phyloP scores from a whole-genome alignment of 1,284 basidiomycete genomes.

The Cryptococcus sp. region DNA sequence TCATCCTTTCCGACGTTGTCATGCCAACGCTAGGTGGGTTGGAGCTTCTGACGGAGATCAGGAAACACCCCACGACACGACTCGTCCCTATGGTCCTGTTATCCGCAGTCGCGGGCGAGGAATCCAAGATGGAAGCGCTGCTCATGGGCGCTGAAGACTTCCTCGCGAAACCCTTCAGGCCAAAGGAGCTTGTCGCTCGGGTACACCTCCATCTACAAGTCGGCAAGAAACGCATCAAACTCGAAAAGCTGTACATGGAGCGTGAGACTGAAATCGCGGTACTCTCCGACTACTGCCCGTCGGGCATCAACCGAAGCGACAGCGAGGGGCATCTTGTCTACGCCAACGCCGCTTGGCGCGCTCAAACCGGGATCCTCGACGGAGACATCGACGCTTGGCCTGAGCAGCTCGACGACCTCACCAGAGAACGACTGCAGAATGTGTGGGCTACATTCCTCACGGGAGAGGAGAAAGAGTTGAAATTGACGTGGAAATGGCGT shows the following conservation, averaged over 20 bases:
- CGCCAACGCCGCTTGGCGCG: constrained; percentile 28
- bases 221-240: constrained; percentile 28
- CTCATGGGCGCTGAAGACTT: constrained; percentile 50
- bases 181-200: constrained; percentile 49
- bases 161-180: constrained; percentile 35
- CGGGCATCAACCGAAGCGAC: constrained; percentile 25
- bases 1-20: constrained; percentile 35
- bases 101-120: constrained; percentile 22
- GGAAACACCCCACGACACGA: constrained; percentile 7
- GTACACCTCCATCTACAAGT: constrained; percentile 39
- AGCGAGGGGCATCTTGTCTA: constrained; percentile 20
- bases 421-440: background rate
- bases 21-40: constrained; percentile 37
- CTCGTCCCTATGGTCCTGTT: constrained; percentile 22
- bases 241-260: constrained; percentile 32
- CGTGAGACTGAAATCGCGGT: constrained; percentile 33
- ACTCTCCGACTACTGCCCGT: constrained; percentile 33
- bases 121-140: constrained; percentile 26
- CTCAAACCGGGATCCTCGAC: constrained; percentile 5
- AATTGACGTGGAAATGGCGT: constrained; percentile 28
- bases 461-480: constrained; percentile 12
- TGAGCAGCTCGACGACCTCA: constrained; percentile 12
- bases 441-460: constrained; percentile 14
- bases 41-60: constrained; percentile 18
- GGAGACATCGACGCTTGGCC: constrained; percentile 15